Evolutionary conservation across 2,329 filamentous ascomycete species (phyloP).

Genomic region (Colletotrichum sp.): DNA sequence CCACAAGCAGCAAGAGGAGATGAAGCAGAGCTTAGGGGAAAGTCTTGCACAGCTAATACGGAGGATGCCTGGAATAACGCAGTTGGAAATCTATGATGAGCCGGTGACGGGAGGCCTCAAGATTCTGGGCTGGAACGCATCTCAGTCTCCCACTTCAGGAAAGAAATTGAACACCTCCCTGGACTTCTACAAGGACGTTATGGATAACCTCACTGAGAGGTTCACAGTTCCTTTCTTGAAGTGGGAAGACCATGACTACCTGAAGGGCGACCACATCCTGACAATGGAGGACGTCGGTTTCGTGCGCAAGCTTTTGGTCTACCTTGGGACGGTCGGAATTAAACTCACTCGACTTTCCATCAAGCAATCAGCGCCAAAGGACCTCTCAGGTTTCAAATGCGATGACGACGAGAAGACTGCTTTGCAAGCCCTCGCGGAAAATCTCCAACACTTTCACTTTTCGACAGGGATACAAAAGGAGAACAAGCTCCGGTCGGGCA

Average conservation of each 20-base stretch:
- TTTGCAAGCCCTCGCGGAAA: not conserved
- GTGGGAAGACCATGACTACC: not conserved
- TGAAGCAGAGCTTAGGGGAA: not conserved
- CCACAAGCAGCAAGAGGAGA: not conserved
- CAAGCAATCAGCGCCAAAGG: not conserved
- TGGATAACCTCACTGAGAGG: not conserved
- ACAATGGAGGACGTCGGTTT: not conserved
- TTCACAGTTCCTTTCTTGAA: not conserved
- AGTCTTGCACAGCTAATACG: not conserved
- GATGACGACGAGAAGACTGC: not conserved
- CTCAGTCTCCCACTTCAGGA: no score
- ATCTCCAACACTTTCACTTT: not conserved
- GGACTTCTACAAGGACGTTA: not conserved
- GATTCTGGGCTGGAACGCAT: not conserved
- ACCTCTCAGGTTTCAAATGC: not conserved
- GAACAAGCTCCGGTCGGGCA: not conserved
- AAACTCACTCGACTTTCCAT: not conserved
- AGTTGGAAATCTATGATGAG: not conserved
- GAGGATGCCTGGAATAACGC: not conserved
- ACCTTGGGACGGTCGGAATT: not conserved
- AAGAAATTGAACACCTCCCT: no score
- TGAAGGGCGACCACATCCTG: not conserved
- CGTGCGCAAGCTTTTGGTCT: not conserved
- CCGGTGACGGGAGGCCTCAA: not conserved
- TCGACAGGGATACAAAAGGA: not conserved